Conservation (phyloP, 2,329 filamentous ascomycete species). For the Pseudopithomyces maydicus region DNA sequence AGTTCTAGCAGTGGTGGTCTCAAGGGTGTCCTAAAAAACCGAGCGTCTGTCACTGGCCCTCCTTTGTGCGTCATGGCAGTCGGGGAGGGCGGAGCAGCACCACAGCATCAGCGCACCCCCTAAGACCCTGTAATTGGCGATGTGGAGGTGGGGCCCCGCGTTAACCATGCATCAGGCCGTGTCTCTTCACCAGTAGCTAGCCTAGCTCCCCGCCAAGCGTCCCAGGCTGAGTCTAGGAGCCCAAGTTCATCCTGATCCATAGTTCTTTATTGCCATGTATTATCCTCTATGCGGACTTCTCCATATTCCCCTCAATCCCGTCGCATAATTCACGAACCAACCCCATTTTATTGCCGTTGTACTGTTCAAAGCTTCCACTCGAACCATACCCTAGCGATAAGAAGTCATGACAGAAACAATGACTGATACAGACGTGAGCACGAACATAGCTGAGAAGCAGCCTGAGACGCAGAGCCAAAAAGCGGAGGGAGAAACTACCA, state of each 20-base stretch:
- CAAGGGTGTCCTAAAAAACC: neutral
- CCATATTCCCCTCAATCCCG: constrained; percentile 12
- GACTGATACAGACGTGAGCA: constrained; percentile 12
- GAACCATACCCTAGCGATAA: neutral
- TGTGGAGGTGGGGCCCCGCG: constrained; percentile 37
- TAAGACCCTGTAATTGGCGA: constrained; percentile 10
- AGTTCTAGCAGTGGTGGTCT: no score
- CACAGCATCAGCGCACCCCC: neutral
- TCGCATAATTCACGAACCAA: neutral
- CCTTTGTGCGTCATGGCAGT: neutral
- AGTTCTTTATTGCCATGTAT: constrained; percentile 20
- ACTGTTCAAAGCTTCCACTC: neutral
- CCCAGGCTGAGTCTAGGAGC: constrained; percentile 16
- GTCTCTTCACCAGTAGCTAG: constrained; percentile 22
- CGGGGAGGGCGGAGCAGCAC: neutral
- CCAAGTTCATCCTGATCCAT: constrained; percentile 12
- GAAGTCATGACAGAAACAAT: constrained; percentile 19
- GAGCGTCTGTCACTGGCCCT: neutral
- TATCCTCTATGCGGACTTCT: constrained; percentile 11
- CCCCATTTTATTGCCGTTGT: neutral
- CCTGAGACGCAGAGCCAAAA: constrained; percentile 21
- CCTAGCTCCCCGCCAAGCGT: constrained; percentile 16
- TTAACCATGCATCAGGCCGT: constrained; percentile 16
- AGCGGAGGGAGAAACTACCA: constrained; percentile 12
- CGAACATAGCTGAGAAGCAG: constrained; percentile 19